Base-by-base conservation (phyloP, 805 yeast species). In the Nakazawaea ernobii region DNA sequence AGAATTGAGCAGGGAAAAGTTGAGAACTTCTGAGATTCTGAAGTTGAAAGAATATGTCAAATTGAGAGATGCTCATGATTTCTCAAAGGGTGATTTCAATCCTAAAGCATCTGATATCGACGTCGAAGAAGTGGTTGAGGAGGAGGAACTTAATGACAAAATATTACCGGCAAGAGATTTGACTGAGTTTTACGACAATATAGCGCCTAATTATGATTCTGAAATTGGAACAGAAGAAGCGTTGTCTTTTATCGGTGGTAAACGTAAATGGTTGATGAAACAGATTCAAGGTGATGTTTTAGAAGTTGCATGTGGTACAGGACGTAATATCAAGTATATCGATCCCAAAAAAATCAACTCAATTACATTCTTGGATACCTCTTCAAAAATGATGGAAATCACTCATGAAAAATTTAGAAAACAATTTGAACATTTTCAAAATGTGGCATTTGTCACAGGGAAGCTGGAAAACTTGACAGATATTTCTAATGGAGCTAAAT, bases 261-360 rank as follows among this genome's bases (percentile, higher is more conserved):
- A 71, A 76, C 74, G 97, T 57, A 81, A 80, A 56, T 84, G 94
- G 86, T 63, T 86, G 40, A 86, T 86, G 90, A 76, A 71, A 33
- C 86, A 85, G 52, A 76, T 84, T 43, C 68, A 71, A 49, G 99
- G 99, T 20, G 97, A 94, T 60, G 97, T 90, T 1, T 68, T 94
- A 48, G 99, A 94, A 64, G 94, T 92, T 9, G 84, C 97, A 0
- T 87, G 95, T 60, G 99, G 99, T 49, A 94, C 99, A 0, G 98
- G 99, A 6, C 76, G 98, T 64, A 94, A 94, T 61, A 76, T 92
- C 48, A 82, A 84, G 42, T 91, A 84, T 60, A 66, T 89, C 55
- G 75, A 82, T 45, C 76, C 82, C 17, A 71, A 76, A 1, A 61
- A 69, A 27, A 67, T 92, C 29, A 73, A 75, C 42, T 85, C 96